Conservation (phyloP, 305 asterid species). For the Solanum hybrid region DNA sequence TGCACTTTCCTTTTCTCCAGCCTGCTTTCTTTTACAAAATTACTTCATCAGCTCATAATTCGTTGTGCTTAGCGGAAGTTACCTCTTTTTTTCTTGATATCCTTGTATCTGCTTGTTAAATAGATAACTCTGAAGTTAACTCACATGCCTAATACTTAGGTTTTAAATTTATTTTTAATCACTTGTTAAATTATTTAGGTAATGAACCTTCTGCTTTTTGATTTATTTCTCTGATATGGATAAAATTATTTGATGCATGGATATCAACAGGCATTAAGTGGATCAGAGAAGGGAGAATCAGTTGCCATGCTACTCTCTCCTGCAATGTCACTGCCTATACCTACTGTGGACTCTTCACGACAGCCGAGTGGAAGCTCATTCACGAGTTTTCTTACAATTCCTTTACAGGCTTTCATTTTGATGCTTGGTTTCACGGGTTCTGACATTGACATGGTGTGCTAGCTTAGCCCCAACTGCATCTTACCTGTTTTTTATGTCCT, state of each 20-base stretch:
- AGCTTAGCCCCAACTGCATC: slow-evolving; percentile 8
- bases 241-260: slow-evolving; percentile 13
- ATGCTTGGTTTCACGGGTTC: slow-evolving; percentile 67
- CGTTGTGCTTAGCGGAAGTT: background rate
- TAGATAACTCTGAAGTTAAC: background rate
- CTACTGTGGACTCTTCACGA: slow-evolving; percentile 50
- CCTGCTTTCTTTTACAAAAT: background rate
- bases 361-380: slow-evolving; percentile 73
- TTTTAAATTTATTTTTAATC: background rate
- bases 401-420: slow-evolving; percentile 72
- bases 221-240: background rate
- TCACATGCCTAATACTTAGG: background rate
- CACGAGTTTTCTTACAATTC: slow-evolving; percentile 81
- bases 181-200: background rate
- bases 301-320: slow-evolving; percentile 87
- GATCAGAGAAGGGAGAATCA: slow-evolving; percentile 87
- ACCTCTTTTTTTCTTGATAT: background rate
- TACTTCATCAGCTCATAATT: background rate
- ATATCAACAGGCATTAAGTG: slow-evolving; percentile 54
- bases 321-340: slow-evolving; percentile 48
- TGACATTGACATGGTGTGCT: slow-evolving; percentile 60
- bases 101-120: background rate
- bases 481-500: background rate
- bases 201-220: background rate
- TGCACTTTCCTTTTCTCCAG: background rate